These are phyloP conservation scores for Breviolum minutum DNA, from an alignment of 73 alveolate genomes.

Conservation along the genomic window DNA sequence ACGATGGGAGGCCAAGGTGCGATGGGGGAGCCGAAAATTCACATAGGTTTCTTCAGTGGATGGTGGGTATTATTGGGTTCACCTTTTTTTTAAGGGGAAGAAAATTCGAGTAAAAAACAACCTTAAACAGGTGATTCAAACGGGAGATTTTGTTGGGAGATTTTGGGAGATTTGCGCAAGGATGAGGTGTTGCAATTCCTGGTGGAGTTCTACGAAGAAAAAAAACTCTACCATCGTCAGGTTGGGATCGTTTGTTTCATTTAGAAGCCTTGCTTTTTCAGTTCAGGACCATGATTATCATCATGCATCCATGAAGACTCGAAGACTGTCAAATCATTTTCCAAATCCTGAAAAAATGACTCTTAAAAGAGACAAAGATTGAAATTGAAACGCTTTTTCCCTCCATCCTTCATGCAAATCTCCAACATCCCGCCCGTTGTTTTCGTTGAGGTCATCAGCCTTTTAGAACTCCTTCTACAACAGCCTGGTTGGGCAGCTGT, in stretches of 20 bases:
- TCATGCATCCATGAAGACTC: not conserved
- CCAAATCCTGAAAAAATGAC: not conserved
- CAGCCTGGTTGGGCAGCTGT: constrained; percentile 23
- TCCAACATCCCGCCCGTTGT: not conserved
- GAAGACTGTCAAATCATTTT: no score
- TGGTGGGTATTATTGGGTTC: no score
- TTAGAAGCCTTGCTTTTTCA: not conserved
- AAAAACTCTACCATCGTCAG: constrained; percentile 41
- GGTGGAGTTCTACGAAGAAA: constrained; percentile 11
- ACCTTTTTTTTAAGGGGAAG: no score
- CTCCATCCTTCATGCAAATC: not conserved
- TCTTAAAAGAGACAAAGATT: not conserved
- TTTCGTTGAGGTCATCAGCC: constrained; percentile 6
- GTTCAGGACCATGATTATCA: not conserved
- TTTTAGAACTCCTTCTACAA: not conserved
- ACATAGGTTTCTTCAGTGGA: not conserved
- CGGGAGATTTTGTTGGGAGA: no score
- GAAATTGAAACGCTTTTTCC: not conserved
- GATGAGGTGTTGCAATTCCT: constrained; percentile 16
- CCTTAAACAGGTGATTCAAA: no score
- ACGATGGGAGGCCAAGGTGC: constrained; percentile 17
- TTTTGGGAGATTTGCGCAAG: not conserved
- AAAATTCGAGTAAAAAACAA: no score
- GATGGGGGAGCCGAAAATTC: not conserved
- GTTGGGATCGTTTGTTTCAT: not conserved